A percentile compares a stretch with the other conserved stretches of the same genome.
phyloP scores from a whole-genome alignment of 1,284 basidiomycete species.

The Vanrija humicola region DNA sequence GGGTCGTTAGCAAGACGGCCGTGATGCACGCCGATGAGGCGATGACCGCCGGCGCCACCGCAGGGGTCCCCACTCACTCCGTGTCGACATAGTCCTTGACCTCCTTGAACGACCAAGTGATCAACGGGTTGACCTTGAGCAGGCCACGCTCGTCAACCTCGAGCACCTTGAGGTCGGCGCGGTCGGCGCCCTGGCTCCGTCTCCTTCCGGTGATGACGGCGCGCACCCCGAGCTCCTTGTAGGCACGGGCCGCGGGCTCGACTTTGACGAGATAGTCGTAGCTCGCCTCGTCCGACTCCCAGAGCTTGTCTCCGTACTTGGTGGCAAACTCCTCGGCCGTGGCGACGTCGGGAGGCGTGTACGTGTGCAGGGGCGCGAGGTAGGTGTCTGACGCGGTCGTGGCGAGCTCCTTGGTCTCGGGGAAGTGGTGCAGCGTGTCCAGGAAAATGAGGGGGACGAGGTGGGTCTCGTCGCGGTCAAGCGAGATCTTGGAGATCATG shows the following conservation, averaged over 20 bases:
- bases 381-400: slow-evolving; percentile 75
- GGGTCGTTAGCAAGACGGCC: neutral
- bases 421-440: slow-evolving; percentile 96
- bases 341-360: slow-evolving; percentile 69
- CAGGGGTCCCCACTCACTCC: slow-evolving; percentile 51
- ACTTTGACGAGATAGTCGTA: slow-evolving; percentile 97
- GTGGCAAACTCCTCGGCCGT: slow-evolving; percentile 72
- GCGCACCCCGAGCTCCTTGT: slow-evolving; percentile 72
- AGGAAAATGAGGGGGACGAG: slow-evolving; percentile 68
- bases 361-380: slow-evolving; percentile 67
- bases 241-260: slow-evolving; percentile 87
- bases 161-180: slow-evolving; percentile 74
- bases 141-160: slow-evolving; percentile 90
- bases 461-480: slow-evolving; percentile 47
- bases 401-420: slow-evolving; percentile 84
- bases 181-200: slow-evolving; percentile 84
- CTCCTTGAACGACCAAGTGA: slow-evolving; percentile 79
- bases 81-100: slow-evolving; percentile 82
- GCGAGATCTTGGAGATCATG: slow-evolving; percentile 77
- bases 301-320: slow-evolving; percentile 75
- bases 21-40: neutral
- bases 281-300: slow-evolving; percentile 81
- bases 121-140: slow-evolving; percentile 92
- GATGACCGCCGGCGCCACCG: neutral
- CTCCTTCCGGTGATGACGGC: slow-evolving; percentile 92